Evolutionary conservation across 1,139 yeast species (phyloP), one percentile per base, ranked within the genome.

Genomic region (Kurtzmaniella quercitrusa): DNA sequence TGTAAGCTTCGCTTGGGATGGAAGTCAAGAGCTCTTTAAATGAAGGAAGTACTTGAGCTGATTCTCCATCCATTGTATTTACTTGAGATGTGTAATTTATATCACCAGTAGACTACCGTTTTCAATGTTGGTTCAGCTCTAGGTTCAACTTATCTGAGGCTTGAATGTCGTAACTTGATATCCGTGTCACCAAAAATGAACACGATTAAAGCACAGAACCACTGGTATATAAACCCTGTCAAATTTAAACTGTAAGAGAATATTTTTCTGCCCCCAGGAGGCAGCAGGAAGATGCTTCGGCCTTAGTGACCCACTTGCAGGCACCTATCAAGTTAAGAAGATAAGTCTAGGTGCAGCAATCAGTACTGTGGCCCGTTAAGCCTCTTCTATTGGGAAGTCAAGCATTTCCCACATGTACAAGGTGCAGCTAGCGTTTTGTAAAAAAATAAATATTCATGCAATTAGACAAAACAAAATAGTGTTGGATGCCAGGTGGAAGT

Each of bases 1-100:
- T 27, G 14, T 27, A 27, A 6, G 31, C 31, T 27, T 27, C 31
- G 31, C 31, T 27, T 9, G 36, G 36, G 6, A 31, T 31, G 12
- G 36, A 31, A 1, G 70, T 67, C 19, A 69, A 48, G 42, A 69
- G 59, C 51, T 69, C 75, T 43, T 51, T 63, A 51, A 69, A 69
- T 10, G 72, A 66, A 9, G 75, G 75, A 38, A 69, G 57, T 2
- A 37, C 34, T 31, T 31, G 36, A 16, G 18, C 10, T 31, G 18
- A 16, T 4, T 31, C 36, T 31, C 36, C 14, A 4, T 31, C 14
- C 36, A 31, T 31, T 16, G 6, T 27, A 10, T 8, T 21, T 5
- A 21, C 8, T 21, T 5, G 4, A 21, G 23, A 21, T 21, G n/a
- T n/a, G n/a, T n/a, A 21, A 21, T 21, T 5, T 5, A 21, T 21